Evolutionary conservation across 305 asterid species (phyloP).

Genomic region (Andrographis paniculata): DNA sequence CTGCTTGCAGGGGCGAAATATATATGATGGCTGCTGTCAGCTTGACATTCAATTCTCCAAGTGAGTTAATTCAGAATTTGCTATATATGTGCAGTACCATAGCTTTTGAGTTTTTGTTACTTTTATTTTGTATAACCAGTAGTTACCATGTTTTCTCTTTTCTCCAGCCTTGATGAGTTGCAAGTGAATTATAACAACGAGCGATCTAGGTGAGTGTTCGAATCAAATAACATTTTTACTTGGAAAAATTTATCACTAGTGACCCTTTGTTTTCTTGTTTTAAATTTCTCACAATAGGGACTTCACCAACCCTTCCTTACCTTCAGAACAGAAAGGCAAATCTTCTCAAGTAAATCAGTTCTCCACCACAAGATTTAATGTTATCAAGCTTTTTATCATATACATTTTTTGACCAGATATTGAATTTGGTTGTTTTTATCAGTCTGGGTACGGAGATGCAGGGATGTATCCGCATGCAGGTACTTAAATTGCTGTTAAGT

Average conservation of each 20-base stretch:
- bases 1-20: constrained; percentile 71
- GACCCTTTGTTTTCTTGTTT: constrained; percentile 5
- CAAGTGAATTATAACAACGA: constrained; percentile 94
- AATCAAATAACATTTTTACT: constrained; percentile 6
- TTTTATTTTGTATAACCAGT: not conserved
- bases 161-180: constrained; percentile 85
- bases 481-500: constrained; percentile 22
- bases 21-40: constrained; percentile 98
- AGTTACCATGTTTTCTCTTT: constrained; percentile 21
- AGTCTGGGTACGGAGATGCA: constrained; percentile 86
- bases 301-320: constrained; percentile 88
- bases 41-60: constrained; percentile 96
- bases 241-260: constrained; percentile 19
- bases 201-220: constrained; percentile 71
- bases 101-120: constrained; percentile 9
- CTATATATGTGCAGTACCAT: constrained; percentile 10
- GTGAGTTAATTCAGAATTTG: constrained; percentile 32
- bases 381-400: not conserved
- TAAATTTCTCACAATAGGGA: constrained; percentile 43
- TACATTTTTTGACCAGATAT: constrained; percentile 18
- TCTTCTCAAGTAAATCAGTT: constrained; percentile 63
- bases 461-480: constrained; percentile 64
- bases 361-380: constrained; percentile 9
- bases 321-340: constrained; percentile 93
- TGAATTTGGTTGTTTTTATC: constrained; percentile 24